Evolutionary conservation across 768 basidiomycete species (phyloP), one percentile per base, ranked within the genome.

Genomic region (Panus rudis): DNA sequence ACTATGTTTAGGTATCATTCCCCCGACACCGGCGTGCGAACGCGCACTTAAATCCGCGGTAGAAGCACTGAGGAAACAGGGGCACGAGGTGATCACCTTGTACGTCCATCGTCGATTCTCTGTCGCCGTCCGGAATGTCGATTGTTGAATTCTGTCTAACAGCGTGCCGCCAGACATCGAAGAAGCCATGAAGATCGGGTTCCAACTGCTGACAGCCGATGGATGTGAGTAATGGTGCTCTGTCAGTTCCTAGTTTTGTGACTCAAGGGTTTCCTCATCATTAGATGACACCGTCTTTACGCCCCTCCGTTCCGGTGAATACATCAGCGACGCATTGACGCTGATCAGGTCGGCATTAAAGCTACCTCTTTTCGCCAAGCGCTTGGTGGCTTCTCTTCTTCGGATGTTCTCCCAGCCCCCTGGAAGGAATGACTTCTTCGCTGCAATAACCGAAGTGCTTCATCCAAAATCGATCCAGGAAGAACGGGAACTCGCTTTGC

Each of bases 31-130:
- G 8, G 69, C 71, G 7, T 67, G 61, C 27, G 55, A 51, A 37
- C 62, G 71, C 23, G 68, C 70, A 12, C 47, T 72, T 42, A 37
- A 58, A 26, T 57, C 51, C 50, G 62, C 56, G 11, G 56, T 57
- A 2, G 59, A 65, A 16, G 62, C 67, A 3, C 46, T 72, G 24
- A 46, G 10, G 31, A 53, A 60, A 39, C 59, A 62, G 33, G 70
- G 70, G 1, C 66, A 72, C 21, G 61, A 70, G 25, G 57, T 72
- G 22, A 52, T 69, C 2, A 49, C 65, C 6, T 68, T 71, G 68
- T 69, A 43, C 45, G 48, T 52, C 37, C 40, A 27, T 45, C 23
- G 22, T 12, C 14, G 6, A 40, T 22, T 13, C 25, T 20, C 12
- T 7, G n/a, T 37, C 31, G 37, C 19, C 21, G 14, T 14, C 11